Evolutionary conservation across 129 eudicot species (phyloP).

Genomic region (Apium graveolens): DNA sequence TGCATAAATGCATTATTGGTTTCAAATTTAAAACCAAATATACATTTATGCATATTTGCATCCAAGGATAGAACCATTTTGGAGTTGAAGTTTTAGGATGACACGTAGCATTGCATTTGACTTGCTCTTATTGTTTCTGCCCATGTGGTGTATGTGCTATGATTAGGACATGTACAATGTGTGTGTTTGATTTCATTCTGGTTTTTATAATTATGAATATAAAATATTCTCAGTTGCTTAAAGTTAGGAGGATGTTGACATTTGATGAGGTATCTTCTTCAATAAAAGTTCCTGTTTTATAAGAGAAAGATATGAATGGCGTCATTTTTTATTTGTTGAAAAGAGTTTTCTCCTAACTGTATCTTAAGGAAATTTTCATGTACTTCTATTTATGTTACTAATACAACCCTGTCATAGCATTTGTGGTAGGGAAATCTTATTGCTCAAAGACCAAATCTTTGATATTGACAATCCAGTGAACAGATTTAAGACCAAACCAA

Average conservation of each 20-base stretch:
- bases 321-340: background rate
- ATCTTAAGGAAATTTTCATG: background rate
- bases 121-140: no score
- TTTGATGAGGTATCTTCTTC: background rate
- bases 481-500: background rate
- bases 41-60: no score
- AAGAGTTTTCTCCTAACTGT: background rate
- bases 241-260: background rate
- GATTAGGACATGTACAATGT: background rate
- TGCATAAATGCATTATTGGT: no score
- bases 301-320: background rate
- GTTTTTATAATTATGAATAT: background rate
- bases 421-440: background rate
- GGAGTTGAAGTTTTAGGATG: no score
- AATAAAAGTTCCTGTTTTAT: background rate
- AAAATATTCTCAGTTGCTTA: background rate
- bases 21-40: no score
- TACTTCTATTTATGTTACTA: background rate
- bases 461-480: background rate
- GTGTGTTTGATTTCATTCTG: background rate
- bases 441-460: background rate
- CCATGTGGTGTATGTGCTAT: background rate
- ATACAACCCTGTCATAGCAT: background rate
- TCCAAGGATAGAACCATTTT: no score
- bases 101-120: no score